Evolutionary conservation across 108 stramenopile species (phyloP), one percentile per base, ranked within the genome.

Genomic region (Craspedostauros australis): DNA sequence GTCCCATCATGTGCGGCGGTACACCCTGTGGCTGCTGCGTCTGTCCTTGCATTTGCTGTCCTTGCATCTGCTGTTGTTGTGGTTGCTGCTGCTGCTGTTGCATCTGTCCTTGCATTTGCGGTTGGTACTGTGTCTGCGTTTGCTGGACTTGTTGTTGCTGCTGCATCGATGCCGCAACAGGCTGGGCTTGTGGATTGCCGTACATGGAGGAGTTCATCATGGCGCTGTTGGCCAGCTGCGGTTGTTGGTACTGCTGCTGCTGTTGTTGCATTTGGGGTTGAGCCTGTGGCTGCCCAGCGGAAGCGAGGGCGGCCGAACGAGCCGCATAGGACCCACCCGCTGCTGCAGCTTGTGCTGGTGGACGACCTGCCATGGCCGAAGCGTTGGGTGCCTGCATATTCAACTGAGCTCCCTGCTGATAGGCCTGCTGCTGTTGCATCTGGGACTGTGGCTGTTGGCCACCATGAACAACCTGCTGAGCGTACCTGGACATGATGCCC

Each of bases 131-230:
- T 46, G 28, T 34, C 56, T 37, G 29, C 27, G 55, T 41, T 47
- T 52, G 59, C 29, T 37, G 34, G 18, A 33, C 5, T 22, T 50
- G 50, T 5, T 53, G 52, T 65, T 67, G 71, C 31, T 62, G 71
- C 55, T 57, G 56, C 15, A 48, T 23, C 49, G 31, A 36, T 45
- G n/a, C n/a, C n/a, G n/a, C n/a, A n/a, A n/a, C n/a, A n/a, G n/a
- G n/a, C n/a, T n/a, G n/a, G n/a, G n/a, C n/a, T n/a, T n/a, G n/a
- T n/a, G n/a, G n/a, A n/a, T n/a, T n/a, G n/a, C n/a, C n/a, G n/a
- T n/a, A n/a, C n/a, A n/a, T n/a, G n/a, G n/a, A n/a, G n/a, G n/a
- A n/a, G n/a, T n/a, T n/a, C n/a, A n/a, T n/a, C n/a, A n/a, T n/a
- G n/a, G n/a, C n/a, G n/a, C n/a, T n/a, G n/a, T n/a, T n/a, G n/a